Evolutionary conservation across 73 alveolate genomes (phyloP).

Genomic region (Symbiodinium pilosum): DNA sequence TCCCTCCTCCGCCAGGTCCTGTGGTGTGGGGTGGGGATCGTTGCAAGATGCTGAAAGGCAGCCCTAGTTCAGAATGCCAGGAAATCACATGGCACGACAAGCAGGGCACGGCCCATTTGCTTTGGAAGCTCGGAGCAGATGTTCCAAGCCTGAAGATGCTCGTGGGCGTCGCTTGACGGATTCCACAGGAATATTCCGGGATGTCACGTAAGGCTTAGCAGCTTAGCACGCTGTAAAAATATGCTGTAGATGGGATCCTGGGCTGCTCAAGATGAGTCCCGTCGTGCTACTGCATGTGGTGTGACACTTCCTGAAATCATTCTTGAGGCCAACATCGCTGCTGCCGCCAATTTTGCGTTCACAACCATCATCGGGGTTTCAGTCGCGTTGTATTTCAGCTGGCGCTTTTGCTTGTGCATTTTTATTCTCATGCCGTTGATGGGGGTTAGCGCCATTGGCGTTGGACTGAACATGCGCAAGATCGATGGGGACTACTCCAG

Average conservation of each 20-base stretch:
- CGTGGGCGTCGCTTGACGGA: conserved; percentile 56
- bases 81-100: conserved; percentile 85
- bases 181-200: not conserved
- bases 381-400: conserved; percentile 73
- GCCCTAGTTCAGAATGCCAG: not conserved
- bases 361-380: conserved; percentile 49
- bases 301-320: not conserved
- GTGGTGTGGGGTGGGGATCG: too few species aligned
- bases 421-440: conserved; percentile 37
- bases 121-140: conserved; percentile 80
- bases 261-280: not conserved
- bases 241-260: not conserved
- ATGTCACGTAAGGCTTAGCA: not conserved
- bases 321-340: conserved; percentile 71
- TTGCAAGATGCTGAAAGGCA: not conserved
- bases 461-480: conserved; percentile 73
- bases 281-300: not conserved
- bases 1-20: conserved; percentile 55
- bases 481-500: conserved; percentile 91
- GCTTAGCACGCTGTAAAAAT: not conserved
- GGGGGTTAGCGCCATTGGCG: conserved; percentile 88
- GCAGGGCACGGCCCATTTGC: conserved; percentile 80
- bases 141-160: conserved; percentile 49
- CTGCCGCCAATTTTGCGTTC: conserved; percentile 55
- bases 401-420: conserved; percentile 88